Conservation (phyloP, 2,329 filamentous ascomycete species). For the Tolypocladium tropicale region DNA sequence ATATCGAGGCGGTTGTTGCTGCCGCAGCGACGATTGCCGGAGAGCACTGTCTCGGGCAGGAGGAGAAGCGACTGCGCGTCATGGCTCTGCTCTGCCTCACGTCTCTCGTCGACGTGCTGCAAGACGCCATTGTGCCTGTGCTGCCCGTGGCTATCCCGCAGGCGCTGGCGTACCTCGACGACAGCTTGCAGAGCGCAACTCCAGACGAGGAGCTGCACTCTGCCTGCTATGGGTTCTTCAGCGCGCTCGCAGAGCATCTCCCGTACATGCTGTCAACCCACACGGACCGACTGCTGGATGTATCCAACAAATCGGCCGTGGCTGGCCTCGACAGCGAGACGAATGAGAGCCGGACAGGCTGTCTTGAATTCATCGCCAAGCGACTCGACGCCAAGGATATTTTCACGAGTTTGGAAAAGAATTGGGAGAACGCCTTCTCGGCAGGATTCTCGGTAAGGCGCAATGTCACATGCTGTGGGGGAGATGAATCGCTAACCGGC, state of each 20-base stretch:
- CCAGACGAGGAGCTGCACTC: slow-evolving; percentile 62
- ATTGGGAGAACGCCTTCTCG: slow-evolving; percentile 56
- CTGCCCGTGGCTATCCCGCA: slow-evolving; percentile 66
- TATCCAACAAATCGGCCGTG: slow-evolving; percentile 63
- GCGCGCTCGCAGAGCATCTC: slow-evolving; percentile 68
- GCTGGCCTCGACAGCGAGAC: slow-evolving; percentile 50
- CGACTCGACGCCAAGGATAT: slow-evolving; percentile 69
- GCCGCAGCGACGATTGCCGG: slow-evolving; percentile 72
- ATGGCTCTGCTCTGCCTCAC: slow-evolving; percentile 85
- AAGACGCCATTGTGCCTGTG: slow-evolving; percentile 75
- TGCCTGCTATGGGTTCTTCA: slow-evolving; percentile 71
- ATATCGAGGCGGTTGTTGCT: slow-evolving; percentile 62
- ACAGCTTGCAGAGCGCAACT: slow-evolving; percentile 43
- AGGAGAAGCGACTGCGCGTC: slow-evolving; percentile 62
- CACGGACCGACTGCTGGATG: slow-evolving; percentile 58
- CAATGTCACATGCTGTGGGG: neutral
- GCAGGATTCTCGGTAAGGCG: slow-evolving; percentile 51
- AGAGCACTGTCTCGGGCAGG: slow-evolving; percentile 62
- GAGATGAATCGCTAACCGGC: slow-evolving; percentile 17
- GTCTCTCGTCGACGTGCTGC: slow-evolving; percentile 79
- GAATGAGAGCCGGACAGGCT: slow-evolving; percentile 54
- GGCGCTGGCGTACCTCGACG: slow-evolving; percentile 59
- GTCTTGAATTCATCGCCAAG: slow-evolving; percentile 64
- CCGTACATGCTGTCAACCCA: slow-evolving; percentile 83
- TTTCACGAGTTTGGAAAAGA: slow-evolving; percentile 61